phyloP scores from a whole-genome alignment of 2,329 filamentous ascomycete genomes.

The Monosporascus sp. region DNA sequence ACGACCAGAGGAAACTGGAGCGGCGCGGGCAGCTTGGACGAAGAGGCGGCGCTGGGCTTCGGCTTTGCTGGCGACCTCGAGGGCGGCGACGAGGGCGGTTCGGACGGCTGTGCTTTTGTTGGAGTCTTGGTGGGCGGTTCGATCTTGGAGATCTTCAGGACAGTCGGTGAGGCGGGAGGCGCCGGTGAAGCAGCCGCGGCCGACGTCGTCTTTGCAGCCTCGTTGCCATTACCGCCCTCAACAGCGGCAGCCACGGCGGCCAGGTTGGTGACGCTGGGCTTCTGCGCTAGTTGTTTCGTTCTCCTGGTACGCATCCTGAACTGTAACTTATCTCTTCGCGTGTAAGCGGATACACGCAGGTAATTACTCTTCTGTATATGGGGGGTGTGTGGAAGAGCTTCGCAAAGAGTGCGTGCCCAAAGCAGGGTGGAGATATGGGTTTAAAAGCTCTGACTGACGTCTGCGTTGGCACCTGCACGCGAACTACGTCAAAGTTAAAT shows the following conservation, averaged over 20 bases:
- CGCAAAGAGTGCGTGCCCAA: background rate
- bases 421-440: no score
- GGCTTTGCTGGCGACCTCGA: background rate
- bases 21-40: slow-evolving; percentile 35
- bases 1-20: slow-evolving; percentile 50
- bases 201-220: background rate
- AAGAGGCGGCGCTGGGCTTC: slow-evolving; percentile 2
- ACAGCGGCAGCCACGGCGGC: background rate
- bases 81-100: background rate
- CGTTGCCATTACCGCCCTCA: background rate
- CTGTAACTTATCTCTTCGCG: background rate
- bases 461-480: no score
- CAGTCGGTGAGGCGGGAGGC: slow-evolving; percentile 8
- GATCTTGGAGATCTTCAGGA: slow-evolving; percentile 20
- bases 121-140: slow-evolving; percentile 14
- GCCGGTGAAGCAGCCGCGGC: background rate
- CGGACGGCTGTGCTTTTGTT: background rate
- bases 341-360: background rate
- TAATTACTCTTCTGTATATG: background rate
- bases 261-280: background rate
- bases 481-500: no score
- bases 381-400: background rate
- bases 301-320: slow-evolving; percentile 7
- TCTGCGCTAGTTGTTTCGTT: background rate
- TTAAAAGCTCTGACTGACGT: no score